These are phyloP conservation scores for Mycothermus thermophilus DNA, from an alignment of 495 filamentous ascomycete genomes.

Conservation along the genomic window DNA sequence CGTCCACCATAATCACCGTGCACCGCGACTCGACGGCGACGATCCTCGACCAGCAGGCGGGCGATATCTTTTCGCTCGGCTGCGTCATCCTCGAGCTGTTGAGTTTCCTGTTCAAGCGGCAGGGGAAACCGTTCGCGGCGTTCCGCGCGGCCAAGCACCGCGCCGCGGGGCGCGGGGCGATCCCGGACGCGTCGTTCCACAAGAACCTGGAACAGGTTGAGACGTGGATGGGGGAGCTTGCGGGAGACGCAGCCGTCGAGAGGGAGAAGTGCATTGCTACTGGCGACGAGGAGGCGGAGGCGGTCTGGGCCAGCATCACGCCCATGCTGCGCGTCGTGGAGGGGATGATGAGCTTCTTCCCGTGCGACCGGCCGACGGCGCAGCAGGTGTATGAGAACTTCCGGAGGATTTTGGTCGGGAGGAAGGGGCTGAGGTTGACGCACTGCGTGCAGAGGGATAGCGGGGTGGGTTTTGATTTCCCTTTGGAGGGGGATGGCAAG, in stretches of 20 bases:
- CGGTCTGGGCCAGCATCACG: too few relatives aligned
- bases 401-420: conserved; percentile 32
- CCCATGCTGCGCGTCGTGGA: conserved; percentile 34
- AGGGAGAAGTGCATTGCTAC: conserved; percentile 42
- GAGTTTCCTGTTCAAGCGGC: conserved; percentile 59
- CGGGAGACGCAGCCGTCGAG: conserved; percentile 52
- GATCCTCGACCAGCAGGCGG: conserved; percentile 32
- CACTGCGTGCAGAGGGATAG: conserved; percentile 31
- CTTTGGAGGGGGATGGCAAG: background rate
- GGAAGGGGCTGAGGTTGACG: conserved; percentile 28
- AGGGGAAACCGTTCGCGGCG: conserved; percentile 52
- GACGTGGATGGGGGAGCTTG: conserved; percentile 59
- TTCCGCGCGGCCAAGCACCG: conserved; percentile 61
- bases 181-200: conserved; percentile 70
- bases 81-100: conserved; percentile 57
- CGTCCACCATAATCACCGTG: too few relatives aligned
- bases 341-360: conserved; percentile 32
- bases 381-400: conserved; percentile 30
- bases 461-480: conserved; percentile 1
- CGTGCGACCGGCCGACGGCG: conserved; percentile 32
- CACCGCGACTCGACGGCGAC: conserved; percentile 23
- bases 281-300: too few relatives aligned
- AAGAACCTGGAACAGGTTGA: conserved; percentile 63
- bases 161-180: conserved; percentile 49
- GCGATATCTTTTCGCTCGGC: conserved; percentile 68